Conservation (phyloP, 306 rosid species). For the Luffa acutangula region DNA sequence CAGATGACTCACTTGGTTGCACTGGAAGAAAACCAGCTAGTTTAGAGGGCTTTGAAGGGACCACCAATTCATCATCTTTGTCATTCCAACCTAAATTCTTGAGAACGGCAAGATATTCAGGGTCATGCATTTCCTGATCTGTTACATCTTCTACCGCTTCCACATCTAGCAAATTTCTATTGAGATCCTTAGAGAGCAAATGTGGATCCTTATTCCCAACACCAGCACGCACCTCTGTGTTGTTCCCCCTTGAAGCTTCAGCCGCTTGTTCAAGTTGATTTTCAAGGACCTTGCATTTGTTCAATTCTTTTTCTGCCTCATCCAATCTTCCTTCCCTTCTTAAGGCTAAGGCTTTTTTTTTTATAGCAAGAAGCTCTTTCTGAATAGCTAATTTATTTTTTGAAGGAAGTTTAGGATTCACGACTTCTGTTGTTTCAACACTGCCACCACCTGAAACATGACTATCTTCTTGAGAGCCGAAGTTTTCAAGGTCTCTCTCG, state of each 20-base stretch:
- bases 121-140: conserved; percentile 82
- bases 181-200: conserved; percentile 20
- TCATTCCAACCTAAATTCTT: conserved; percentile 88
- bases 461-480: conserved; percentile 27
- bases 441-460: conserved; percentile 19
- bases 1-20: conserved; percentile 26
- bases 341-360: conserved; percentile 73
- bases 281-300: conserved; percentile 66
- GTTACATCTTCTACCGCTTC: conserved; percentile 57
- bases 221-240: conserved; percentile 10
- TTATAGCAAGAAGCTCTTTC: conserved; percentile 73
- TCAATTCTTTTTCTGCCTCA: conserved; percentile 81
- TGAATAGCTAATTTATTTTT: conserved; percentile 65
- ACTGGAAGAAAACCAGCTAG: conserved; percentile 20
- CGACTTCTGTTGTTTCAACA: conserved; percentile 16
- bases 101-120: conserved; percentile 72
- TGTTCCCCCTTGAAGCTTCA: conserved; percentile 24
- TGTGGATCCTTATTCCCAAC: conserved; percentile 15
- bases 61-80: conserved; percentile 26
- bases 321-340: conserved; percentile 80
- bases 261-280: conserved; percentile 66
- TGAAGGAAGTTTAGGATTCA: conserved; percentile 26
- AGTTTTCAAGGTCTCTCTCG: conserved; percentile 47
- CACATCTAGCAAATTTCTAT: conserved; percentile 28
- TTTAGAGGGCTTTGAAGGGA: conserved; percentile 24